phyloP scores from a whole-genome alignment of 2,329 filamentous ascomycete genomes.

The Colletotrichum simmondsii region DNA sequence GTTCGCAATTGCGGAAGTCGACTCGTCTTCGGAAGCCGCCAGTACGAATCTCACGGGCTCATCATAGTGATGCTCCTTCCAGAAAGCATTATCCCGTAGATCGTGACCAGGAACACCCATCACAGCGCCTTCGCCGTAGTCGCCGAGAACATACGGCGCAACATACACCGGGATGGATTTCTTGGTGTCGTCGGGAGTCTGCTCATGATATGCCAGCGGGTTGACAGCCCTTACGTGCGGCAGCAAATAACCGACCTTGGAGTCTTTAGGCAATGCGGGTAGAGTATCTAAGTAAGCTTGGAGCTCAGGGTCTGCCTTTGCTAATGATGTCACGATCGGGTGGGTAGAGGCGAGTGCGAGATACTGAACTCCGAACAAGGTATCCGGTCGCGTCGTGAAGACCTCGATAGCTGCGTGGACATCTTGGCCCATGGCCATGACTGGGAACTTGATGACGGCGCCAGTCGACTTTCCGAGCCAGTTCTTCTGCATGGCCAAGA shows the following conservation, averaged over 20 bases:
- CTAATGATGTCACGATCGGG: conserved; percentile 72
- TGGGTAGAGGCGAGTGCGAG: conserved; percentile 81
- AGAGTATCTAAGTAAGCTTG: conserved; percentile 76
- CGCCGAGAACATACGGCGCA: conserved; percentile 85
- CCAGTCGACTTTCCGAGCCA: conserved; percentile 87
- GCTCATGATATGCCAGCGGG: conserved; percentile 69
- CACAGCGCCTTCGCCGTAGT: conserved; percentile 87
- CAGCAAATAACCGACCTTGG: conserved; percentile 76
- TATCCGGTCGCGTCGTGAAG: conserved; percentile 88
- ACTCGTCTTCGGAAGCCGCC: conserved; percentile 59
- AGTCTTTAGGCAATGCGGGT: conserved; percentile 62
- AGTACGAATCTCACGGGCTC: conserved; percentile 74
- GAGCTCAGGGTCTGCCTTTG: conserved; percentile 69
- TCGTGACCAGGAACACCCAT: conserved; percentile 95
- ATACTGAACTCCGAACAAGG: conserved; percentile 88
- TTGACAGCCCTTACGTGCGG: conserved; percentile 71
- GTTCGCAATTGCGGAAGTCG: conserved; percentile 53
- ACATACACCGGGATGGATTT: conserved; percentile 79
- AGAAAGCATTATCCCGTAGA: conserved; percentile 81
- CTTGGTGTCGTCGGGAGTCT: conserved; percentile 61
- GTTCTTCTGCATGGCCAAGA: conserved; percentile 85
- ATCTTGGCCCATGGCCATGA: conserved; percentile 57
- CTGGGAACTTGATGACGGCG: conserved; percentile 76
- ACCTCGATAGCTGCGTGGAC: conserved; percentile 69
- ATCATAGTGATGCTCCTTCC: conserved; percentile 74